Evolutionary conservation across 2,329 filamentous ascomycete genomes (phyloP).

Genomic region (Rutstroemia sp.): DNA sequence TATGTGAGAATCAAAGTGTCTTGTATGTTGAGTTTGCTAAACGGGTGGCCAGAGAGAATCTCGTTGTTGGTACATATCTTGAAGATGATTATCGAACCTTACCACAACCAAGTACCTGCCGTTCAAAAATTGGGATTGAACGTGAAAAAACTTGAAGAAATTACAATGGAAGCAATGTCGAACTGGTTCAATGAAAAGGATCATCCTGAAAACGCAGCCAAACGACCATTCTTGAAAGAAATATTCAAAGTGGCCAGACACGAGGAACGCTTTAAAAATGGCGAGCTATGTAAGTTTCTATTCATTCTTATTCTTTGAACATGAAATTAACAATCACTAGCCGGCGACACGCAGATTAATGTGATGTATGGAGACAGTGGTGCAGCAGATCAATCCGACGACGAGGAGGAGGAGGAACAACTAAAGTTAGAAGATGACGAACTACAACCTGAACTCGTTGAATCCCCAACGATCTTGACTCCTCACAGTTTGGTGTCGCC

Average conservation of each 20-base stretch:
- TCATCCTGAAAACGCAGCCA: slow-evolving; percentile 43
- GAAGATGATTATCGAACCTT: slow-evolving; percentile 39
- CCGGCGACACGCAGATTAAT: slow-evolving; percentile 12
- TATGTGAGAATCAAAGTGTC: slow-evolving; percentile 30
- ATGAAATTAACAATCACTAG: slow-evolving; percentile 6
- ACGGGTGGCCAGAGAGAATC: slow-evolving; percentile 43
- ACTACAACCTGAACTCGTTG: slow-evolving; percentile 16
- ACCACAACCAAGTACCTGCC: slow-evolving; percentile 33
- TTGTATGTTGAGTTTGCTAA: background rate
- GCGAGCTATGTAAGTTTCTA: slow-evolving; percentile 46
- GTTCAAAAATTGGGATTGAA: slow-evolving; percentile 42
- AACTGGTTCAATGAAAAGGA: slow-evolving; percentile 52
- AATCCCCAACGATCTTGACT: slow-evolving; percentile 16
- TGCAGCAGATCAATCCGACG: slow-evolving; percentile 15
- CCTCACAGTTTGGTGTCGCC: background rate
- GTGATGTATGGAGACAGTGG: slow-evolving; percentile 20
- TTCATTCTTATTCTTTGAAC: background rate
- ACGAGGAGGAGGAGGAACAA: slow-evolving; percentile 13
- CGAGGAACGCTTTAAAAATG: slow-evolving; percentile 49
- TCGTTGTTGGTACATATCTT: slow-evolving; percentile 53
- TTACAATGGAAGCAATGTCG: slow-evolving; percentile 50
- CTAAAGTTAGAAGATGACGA: slow-evolving; percentile 22
- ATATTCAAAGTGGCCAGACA: slow-evolving; percentile 53
- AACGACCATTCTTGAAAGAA: slow-evolving; percentile 49
- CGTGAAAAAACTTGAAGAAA: slow-evolving; percentile 49